A percentile compares a stretch with the other conserved stretches of the same genome.
Evolutionary conservation across 148 eudicot genomes (phyloP).

Genomic region (Camellia sinensis): DNA sequence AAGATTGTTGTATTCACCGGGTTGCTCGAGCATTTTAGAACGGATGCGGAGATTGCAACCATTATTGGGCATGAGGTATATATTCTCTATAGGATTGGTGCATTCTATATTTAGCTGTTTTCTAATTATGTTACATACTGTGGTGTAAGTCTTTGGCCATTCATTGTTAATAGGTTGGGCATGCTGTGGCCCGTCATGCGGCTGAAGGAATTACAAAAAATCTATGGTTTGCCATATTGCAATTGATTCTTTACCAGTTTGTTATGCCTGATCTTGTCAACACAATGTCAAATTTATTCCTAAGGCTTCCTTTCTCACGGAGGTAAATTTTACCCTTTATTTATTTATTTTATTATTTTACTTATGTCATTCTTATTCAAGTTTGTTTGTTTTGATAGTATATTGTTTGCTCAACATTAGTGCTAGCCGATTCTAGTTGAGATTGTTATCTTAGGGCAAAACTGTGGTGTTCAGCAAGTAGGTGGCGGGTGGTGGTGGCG

Average conservation of each 20-base stretch:
- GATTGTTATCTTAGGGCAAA: neutral
- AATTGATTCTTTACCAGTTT: conserved; percentile 70
- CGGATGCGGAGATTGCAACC: conserved; percentile 83
- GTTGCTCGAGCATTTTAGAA: conserved; percentile 55
- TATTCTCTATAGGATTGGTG: neutral
- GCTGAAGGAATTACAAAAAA: conserved; percentile 76
- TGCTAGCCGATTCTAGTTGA: neutral
- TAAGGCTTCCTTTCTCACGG: conserved; percentile 81
- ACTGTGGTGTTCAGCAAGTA: neutral
- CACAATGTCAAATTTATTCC: conserved; percentile 65
- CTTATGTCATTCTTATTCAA: conserved; percentile 1
- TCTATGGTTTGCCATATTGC: conserved; percentile 70
- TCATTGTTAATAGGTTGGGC: conserved; percentile 62
- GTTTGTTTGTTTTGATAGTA: neutral
- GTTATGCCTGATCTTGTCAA: conserved; percentile 71
- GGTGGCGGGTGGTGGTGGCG: too few relatives aligned
- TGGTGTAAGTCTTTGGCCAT: conserved; percentile 12
- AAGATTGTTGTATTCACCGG: conserved; percentile 96
- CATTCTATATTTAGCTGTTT: too few relatives aligned
- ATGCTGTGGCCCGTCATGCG: conserved; percentile 82
- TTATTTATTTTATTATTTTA: neutral
- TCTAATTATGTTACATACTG: neutral
- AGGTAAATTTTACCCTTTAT: conserved; percentile 37
- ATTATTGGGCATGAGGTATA: conserved; percentile 90
- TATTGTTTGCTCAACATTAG: neutral